Evolutionary conservation across 1,139 yeast genomes (phyloP), one percentile per base, ranked within the genome.

Genomic region (Ashbya aceris): DNA sequence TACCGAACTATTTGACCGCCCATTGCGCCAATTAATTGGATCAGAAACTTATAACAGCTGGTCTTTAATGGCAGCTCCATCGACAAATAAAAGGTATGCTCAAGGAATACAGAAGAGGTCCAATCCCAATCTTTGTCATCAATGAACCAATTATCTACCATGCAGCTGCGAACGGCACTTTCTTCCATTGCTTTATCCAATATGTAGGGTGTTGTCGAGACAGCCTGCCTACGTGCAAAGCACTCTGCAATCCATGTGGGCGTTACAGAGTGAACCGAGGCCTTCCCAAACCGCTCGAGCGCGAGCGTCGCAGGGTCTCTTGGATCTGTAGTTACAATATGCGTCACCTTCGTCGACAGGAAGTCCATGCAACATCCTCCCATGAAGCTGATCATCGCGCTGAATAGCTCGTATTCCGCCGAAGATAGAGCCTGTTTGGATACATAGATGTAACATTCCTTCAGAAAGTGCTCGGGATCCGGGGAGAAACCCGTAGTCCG

Each of bases 201-300:
- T 9, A 70, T 50, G 54, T 81, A 84, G 1, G 74, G 72, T 0
- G 58, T 48, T 41, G 76, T 89, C 41, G 73, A 75, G 12, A 82
- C 61, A 40, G 65, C 67, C 40, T 67, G 59, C 23, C 79, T 71
- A 38, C 69, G 56, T 42, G 70, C 75, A 45, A 86, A 67, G 53
- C 91, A 81, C 47, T 78, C 83, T 46, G 80, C 78, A 2, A 79
- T 58, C 93, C 96, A 89, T 27, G 75, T 75, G 0, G 95, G 94
- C 9, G 73, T 65, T 2, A 87, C 91, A 7, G 83, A 70, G 45
- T 76, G 73, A 34, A 85, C 77, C 30, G 67, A 62, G 40, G 69
- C 58, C 1, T 62, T 61, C 1, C 61, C 64, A 12, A 65, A 62
- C 11, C 46, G 47, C 12, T 46, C 67, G 1, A 70, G 65, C 1